A percentile compares a stretch with the other conserved stretches of the same genome.
phyloP scores from a whole-genome alignment of 2,329 filamentous ascomycete species.

The Fusarium newnesense region DNA sequence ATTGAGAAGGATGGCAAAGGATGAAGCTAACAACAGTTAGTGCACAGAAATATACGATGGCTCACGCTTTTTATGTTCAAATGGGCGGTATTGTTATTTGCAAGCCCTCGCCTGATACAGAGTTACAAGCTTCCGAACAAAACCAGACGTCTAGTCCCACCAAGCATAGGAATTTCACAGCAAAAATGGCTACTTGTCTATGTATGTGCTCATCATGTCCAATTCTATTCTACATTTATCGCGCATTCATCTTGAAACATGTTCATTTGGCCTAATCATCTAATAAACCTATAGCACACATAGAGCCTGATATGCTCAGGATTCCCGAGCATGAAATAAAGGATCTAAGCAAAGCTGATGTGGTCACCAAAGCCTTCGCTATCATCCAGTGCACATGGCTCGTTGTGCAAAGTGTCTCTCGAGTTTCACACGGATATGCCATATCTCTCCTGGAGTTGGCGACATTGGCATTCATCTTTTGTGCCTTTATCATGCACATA shows the following conservation, averaged over 20 bases:
- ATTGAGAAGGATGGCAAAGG: rapidly evolving
- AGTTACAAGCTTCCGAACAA: background rate
- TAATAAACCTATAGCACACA: rapidly evolving
- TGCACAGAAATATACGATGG: background rate
- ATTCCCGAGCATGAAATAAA: rapidly evolving
- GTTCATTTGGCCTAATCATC: background rate
- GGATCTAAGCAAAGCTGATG: background rate
- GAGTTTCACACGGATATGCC: rapidly evolving
- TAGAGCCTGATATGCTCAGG: rapidly evolving
- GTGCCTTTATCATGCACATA: background rate
- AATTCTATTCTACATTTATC: too few relatives aligned
- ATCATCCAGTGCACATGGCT: background rate
- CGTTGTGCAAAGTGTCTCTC: background rate
- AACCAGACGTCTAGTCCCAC: background rate
- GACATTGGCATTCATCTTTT: background rate
- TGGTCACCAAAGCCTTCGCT: background rate
- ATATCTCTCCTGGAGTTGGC: background rate
- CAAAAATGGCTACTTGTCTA: too few relatives aligned
- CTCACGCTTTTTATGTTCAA: background rate
- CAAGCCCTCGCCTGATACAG: too few relatives aligned
- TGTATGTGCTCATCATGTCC: too few relatives aligned
- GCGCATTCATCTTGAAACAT: too few relatives aligned
- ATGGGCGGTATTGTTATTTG: background rate
- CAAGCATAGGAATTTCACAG: rapidly evolving
- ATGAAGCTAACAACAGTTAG: rapidly evolving